Base-by-base conservation (phyloP, 441 rosid genomes). In the Arabidopsis lyrata region DNA sequence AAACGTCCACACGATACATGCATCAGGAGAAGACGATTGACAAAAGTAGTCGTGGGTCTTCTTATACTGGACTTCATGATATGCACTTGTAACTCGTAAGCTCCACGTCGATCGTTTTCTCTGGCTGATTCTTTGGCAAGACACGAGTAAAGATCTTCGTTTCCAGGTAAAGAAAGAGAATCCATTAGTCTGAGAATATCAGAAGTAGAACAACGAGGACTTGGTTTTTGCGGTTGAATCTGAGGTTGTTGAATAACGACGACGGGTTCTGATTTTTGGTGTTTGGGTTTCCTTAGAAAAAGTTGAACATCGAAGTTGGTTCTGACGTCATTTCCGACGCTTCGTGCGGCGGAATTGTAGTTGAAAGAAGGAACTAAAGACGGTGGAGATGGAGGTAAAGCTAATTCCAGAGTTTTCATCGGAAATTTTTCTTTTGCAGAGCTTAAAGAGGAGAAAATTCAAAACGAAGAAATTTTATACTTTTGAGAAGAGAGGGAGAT, bases 111-210 rank as follows among this genome's bases (percentile, higher is more conserved):
- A 55, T 91, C 88, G 35, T 83, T 72, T 8, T 41, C 18, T 31
- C 11, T 15, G 22, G 90, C 80, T 78, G 89, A 86, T 77, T 89
- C 92, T 66, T 83, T 84, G 65, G 85, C 76, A 22, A 91, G 86
- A 63, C 81, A 81, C 73, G 84, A 54, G 80, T 87, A 89, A 5
- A 86, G 24, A 13, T 89, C 95, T 38, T 70, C 77, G 48, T 85
- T 61, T 15, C 85, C 68, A 9, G 90, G 85, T 4, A 83, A 74
- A 66, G 69, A 47, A 39, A 89, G 88, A 64, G 79, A 60, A 59
- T 85, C 88, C 85, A 89, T 77, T 50, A 91, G 32, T 39, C 84
- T 79, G 44, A 89, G 68, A 38, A 89, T 73, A 38, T 86, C 91
- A 9, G 84, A 58, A 60, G 76, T 74, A n/a, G 89, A 75, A 58